Percentiles rank a stretch among this genome's conserved stretches.
Conservation (phyloP, 345 rosid genomes). For the Camelina neglecta region DNA sequence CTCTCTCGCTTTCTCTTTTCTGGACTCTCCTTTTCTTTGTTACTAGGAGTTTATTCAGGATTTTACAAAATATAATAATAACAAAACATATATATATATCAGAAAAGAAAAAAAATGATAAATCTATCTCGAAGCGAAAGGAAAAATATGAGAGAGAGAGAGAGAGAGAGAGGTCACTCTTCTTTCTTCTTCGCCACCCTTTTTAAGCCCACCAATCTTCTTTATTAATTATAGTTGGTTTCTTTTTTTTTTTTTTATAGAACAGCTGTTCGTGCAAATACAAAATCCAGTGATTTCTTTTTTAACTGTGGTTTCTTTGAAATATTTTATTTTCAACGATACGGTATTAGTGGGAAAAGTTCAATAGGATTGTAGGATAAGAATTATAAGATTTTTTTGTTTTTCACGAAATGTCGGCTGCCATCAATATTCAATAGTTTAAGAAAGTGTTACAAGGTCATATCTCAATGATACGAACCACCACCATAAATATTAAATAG, state of each 20-base stretch:
- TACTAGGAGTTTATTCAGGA: constrained; percentile 40
- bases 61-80: background rate
- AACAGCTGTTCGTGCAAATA: background rate
- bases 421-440: constrained; percentile 1
- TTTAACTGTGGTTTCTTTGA: background rate
- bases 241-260: background rate
- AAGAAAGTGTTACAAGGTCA: constrained; percentile 37
- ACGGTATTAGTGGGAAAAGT: background rate
- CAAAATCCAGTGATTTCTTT: background rate
- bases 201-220: constrained; percentile 39
- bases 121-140: constrained; percentile 2
- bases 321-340: background rate
- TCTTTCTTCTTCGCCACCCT: constrained; percentile 48
- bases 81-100: background rate
- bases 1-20: constrained; percentile 52
- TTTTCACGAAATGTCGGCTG: constrained; percentile 39
- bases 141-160: background rate
- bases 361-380: background rate
- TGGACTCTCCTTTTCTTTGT: constrained; percentile 49
- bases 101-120: constrained; percentile 17
- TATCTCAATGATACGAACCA: constrained; percentile 45
- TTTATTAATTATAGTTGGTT: constrained; percentile 1
- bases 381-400: background rate
- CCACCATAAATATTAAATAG: constrained; percentile 42
- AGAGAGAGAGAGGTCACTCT: constrained; percentile 53